Conservation (phyloP, 1,139 yeast species). For the Debaryomycetaceae sp. region DNA sequence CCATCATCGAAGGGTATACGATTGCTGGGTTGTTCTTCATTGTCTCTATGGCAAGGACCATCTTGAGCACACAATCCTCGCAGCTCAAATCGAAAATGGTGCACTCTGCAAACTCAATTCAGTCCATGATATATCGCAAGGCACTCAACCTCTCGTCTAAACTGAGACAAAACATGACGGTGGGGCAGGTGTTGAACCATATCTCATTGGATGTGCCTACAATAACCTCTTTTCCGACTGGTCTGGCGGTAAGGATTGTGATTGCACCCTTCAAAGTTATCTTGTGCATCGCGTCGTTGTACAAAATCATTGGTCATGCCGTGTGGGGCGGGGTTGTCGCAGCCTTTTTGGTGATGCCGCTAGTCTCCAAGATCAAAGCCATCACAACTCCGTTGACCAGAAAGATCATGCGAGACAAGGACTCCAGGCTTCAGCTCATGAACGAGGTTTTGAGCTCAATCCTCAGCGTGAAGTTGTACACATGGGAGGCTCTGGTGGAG, state of each 20-base stretch:
- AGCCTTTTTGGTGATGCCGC: conserved; percentile 20
- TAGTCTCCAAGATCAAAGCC: conserved; percentile 16
- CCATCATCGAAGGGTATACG: conserved; percentile 18
- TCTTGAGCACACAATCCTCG: conserved; percentile 18
- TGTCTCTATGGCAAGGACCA: conserved; percentile 14
- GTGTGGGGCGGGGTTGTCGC: conserved; percentile 21
- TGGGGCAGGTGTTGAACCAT: conserved; percentile 26
- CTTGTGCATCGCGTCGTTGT: conserved; percentile 33
- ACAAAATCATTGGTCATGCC: conserved; percentile 20
- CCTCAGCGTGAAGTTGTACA: conserved; percentile 65
- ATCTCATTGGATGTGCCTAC: conserved; percentile 20
- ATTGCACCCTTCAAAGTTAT: conserved; percentile 13
- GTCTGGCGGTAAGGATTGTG: conserved; percentile 3
- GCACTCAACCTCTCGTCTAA: conserved; percentile 23
- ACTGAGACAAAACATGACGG: conserved; percentile 19
- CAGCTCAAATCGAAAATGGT: conserved; percentile 7
- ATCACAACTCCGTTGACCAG: conserved; percentile 12
- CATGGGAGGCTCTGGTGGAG: conserved; percentile 79
- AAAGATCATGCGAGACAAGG: conserved; percentile 19
- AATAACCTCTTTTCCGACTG: conserved; percentile 15
- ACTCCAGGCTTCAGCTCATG: conserved; percentile 21
- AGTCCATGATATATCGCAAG: conserved; percentile 18
- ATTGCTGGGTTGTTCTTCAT: conserved; percentile 16
- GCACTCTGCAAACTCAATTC: conserved; percentile 1
- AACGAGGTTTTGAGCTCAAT: conserved; percentile 23